These are phyloP conservation scores for Aspergillus mulundensis DNA, from an alignment of 495 filamentous ascomycete species.

Conservation along the genomic window DNA sequence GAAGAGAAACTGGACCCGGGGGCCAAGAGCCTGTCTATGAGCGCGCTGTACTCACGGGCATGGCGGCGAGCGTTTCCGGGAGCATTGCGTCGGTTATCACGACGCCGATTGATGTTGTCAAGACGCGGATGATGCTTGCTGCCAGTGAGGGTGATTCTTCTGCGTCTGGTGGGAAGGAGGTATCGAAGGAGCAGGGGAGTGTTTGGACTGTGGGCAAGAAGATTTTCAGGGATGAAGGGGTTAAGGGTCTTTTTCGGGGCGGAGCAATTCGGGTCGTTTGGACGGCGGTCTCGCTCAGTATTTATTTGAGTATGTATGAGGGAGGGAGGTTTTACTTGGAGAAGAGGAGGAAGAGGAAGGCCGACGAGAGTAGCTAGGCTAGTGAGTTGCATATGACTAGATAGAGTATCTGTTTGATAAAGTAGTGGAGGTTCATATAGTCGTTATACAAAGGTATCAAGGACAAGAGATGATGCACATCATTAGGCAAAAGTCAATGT, in stretches of 20 bases:
- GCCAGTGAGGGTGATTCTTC: constrained; percentile 25
- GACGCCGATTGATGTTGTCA: constrained; percentile 80
- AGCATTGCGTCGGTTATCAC: constrained; percentile 66
- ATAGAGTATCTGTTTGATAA: neutral
- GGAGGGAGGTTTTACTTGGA: constrained; percentile 69
- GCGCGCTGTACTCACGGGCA: constrained; percentile 63
- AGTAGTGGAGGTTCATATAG: neutral
- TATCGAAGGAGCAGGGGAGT: neutral
- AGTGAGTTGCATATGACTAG: neutral
- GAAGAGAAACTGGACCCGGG: neutral
- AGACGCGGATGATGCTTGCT: constrained; percentile 71
- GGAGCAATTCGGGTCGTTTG: constrained; percentile 69
- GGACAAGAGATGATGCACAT: neutral
- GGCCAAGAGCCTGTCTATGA: constrained; percentile 41
- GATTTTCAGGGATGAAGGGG: constrained; percentile 59
- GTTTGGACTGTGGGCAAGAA: constrained; percentile 55
- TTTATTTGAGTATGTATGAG: constrained; percentile 87
- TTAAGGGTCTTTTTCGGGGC: constrained; percentile 74
- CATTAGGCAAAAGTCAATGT: neutral
- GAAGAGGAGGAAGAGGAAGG: constrained; percentile 23
- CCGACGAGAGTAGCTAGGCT: neutral
- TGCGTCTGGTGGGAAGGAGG: neutral
- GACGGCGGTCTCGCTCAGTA: constrained; percentile 74
- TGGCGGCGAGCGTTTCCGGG: constrained; percentile 66
- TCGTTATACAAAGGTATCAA: constrained; percentile 11